Evolutionary conservation across 768 basidiomycete species (phyloP).

Genomic region (Omphalotus guepiniiformis): DNA sequence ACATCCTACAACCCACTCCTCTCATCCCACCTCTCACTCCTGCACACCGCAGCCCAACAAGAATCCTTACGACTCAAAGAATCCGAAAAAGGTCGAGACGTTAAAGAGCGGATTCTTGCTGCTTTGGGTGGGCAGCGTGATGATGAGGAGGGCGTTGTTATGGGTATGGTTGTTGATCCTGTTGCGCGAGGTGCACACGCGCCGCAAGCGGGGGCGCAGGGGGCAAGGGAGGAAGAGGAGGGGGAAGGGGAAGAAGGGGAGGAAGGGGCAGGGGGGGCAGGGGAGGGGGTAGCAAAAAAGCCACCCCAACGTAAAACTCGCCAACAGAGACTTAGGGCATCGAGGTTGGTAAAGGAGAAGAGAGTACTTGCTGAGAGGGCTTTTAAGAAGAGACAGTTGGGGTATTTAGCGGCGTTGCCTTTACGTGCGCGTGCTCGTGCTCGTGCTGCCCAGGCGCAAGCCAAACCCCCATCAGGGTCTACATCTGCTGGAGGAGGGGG

Average conservation of each 20-base stretch:
- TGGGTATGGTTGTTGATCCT: conserved; percentile 22
- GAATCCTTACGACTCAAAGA: conserved; percentile 58
- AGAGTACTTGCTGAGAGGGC: conserved; percentile 56
- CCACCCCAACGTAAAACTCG: conserved; percentile 45
- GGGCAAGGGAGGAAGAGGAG: too few species aligned
- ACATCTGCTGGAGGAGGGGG: conserved; percentile 40
- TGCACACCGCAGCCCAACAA: conserved; percentile 59
- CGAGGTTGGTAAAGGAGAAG: conserved; percentile 65
- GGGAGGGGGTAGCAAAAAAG: conserved; percentile 21
- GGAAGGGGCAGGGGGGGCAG: conserved; percentile 17
- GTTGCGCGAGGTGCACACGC: conserved; percentile 34
- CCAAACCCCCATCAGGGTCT: conserved; percentile 38
- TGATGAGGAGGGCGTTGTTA: conserved; percentile 34
- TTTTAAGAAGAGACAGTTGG: conserved; percentile 55
- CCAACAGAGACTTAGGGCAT: conserved; percentile 67
- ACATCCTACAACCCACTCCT: conserved; percentile 87
- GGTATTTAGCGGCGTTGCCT: conserved; percentile 15
- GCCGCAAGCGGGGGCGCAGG: conserved; percentile 16
- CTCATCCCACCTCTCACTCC: conserved; percentile 64
- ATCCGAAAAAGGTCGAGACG: conserved; percentile 46
- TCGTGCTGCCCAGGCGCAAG: conserved; percentile 32
- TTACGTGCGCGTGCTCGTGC: conserved; percentile 32
- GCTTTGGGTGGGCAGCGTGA: conserved; percentile 32
- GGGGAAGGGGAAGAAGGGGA: conserved; percentile 34
- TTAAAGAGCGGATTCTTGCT: conserved; percentile 51